Evolutionary conservation across 2,329 filamentous ascomycete species (phyloP), one percentile per base, ranked within the genome.

Genomic region (Colletotrichum sp.): DNA sequence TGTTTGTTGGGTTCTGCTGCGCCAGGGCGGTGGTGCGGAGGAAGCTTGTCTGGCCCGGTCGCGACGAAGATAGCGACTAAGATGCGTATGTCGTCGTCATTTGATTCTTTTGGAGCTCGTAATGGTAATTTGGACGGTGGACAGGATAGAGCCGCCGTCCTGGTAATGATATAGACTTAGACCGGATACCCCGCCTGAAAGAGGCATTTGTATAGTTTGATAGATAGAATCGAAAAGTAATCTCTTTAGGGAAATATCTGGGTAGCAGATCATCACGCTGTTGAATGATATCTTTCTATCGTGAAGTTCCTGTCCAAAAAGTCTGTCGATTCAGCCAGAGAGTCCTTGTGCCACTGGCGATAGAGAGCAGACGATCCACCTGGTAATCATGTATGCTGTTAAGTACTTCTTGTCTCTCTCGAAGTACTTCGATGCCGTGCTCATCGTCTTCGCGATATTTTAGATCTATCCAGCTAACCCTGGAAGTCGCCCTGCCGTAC

Each of bases 331-430:
- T 18, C 16, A 18, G 36, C 16, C 16, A 10, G 36, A 21, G 0
- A n/a, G 1, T 48, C 4, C 38, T 3, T 48, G 3, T n/a, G 0
- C 9, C 95, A 97, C 62, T 88, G 2, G 96, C 2, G 97, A 98
- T 52, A 98, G 84, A 0, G 96, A 98, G 91, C 96, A 96, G 68
- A 97, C 92, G 74, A 98, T 94, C 93, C 95, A 96, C 75, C 97
- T 90, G 24, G 97, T 95, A 78, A 98, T 96, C 83, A 97, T 95
- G 83, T 98, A 97, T 1, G 95, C 93, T 38, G 96, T 91, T 0
- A 97, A 97, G 82, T 98, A 95, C 84, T 98, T 98, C 81, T 93
- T 94, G 82, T 99, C 96, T 81, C 97, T 94, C 81, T 98, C 96
- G 36, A 99, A 89, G 84, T 96, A 95, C 30, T 13, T 21, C n/a